Conservation (phyloP, 805 yeast genomes). For the Candida sakaeoensis region DNA sequence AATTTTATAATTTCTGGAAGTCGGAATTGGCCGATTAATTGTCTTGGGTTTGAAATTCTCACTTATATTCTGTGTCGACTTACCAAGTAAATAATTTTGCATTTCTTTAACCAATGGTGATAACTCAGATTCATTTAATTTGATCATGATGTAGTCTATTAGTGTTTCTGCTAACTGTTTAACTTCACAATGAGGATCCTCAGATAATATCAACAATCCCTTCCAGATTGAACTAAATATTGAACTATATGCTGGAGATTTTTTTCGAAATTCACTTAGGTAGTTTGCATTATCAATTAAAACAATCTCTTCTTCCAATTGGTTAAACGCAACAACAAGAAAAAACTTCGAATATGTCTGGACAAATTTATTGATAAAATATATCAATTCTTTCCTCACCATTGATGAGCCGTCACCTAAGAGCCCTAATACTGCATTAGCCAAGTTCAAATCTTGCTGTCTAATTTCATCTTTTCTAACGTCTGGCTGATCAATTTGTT, state of each 20-base stretch:
- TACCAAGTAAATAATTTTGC: constrained; percentile 60
- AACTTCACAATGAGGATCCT: constrained; percentile 86
- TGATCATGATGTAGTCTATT: constrained; percentile 66
- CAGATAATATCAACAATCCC: constrained; percentile 70
- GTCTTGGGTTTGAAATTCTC: constrained; percentile 34
- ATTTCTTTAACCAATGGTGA: constrained; percentile 62
- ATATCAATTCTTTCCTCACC: constrained; percentile 80
- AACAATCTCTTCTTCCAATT: constrained; percentile 74
- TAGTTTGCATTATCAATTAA: constrained; percentile 58
- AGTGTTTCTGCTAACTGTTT: constrained; percentile 66
- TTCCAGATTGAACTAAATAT: constrained; percentile 86
- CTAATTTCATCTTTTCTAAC: constrained; percentile 46
- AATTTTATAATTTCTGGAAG: constrained; percentile 24
- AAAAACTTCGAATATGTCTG: constrained; percentile 68
- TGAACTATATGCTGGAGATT: constrained; percentile 82
- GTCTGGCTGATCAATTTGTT: constrained; percentile 19
- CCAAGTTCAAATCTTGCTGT: constrained; percentile 67
- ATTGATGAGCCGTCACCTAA: constrained; percentile 86
- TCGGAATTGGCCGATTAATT: constrained; percentile 30
- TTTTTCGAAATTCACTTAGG: constrained; percentile 61
- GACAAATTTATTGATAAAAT: constrained; percentile 73
- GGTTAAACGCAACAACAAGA: constrained; percentile 81
- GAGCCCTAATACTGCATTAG: constrained; percentile 61
- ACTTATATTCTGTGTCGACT: constrained; percentile 36
- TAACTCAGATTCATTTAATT: constrained; percentile 62